Base-by-base conservation (phyloP, 371 early-diverging fungal genomes). In the Furculomyces boomerangus region DNA sequence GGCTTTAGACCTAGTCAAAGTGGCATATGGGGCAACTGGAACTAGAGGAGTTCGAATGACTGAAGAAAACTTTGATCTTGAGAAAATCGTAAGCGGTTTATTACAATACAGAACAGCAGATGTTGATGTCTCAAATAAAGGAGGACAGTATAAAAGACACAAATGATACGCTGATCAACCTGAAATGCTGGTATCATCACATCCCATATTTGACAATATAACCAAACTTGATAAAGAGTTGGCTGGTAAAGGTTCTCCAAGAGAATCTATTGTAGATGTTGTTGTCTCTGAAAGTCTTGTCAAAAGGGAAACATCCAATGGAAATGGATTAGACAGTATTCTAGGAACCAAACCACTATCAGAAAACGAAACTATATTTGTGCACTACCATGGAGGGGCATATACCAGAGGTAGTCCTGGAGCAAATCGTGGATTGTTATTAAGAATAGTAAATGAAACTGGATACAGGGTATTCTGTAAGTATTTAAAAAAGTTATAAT, bases 331-430 rank as follows among this genome's bases (percentile, higher is more conserved):
- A 13, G 52, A 51, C 2, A 7, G 20, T 30, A 32, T 13, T 20
- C 51, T 57, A 14, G 2, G 10, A 2, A 37, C 35, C 0, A 20
- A 43, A 14, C 68, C 64, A 10, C 25, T 64, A 14, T 22, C 14
- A 0, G 22, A 24, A 0, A 13, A 44, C 16, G 68, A 68, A 28
- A 40, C 40, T 8, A 50, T 68, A 1, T 25, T 61, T 0, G 31
- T 68, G 1, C 59, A 50, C n/a, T 28, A 66, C 8, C 68, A 68
- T 30, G 68, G 68, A 29, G 68, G 68, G 1, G 50, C 58, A 13
- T 68, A 68, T 35, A 29, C 47, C 7, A 25, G 43, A 32, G 68
- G 63, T 10, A 39, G 41, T 7, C 65, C 68, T 0, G 32, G 31
- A 0, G 54, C 58, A 20, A 57, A 68, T 18, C 57, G 68, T 8